Evolutionary conservation across 352 stramenopile species (phyloP).

Genomic region (Pythium grandisporangium): DNA sequence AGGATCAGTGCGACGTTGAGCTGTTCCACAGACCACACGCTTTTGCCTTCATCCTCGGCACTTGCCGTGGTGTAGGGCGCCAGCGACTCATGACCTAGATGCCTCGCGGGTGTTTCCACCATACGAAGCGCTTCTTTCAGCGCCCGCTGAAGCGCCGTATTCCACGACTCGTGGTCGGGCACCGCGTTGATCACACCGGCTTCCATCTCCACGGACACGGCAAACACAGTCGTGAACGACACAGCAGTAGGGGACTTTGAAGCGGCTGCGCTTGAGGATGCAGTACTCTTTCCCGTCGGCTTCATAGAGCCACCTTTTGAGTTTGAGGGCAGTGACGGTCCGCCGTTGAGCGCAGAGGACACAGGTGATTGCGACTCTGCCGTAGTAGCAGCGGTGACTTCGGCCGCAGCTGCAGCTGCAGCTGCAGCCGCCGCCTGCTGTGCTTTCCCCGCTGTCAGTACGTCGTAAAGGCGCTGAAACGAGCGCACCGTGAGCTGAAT

Average conservation of each 20-base stretch:
- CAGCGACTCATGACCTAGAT: slow-evolving; percentile 75
- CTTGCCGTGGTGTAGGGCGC: slow-evolving; percentile 72
- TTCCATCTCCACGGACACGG: slow-evolving; percentile 64
- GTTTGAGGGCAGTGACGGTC: too few species aligned
- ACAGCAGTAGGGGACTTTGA: slow-evolving; percentile 1
- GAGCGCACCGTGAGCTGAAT: slow-evolving; percentile 82
- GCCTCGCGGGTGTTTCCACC: slow-evolving; percentile 78
- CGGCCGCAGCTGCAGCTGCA: background rate
- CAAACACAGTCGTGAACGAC: slow-evolving; percentile 49
- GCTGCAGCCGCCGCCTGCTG: slow-evolving; percentile 7
- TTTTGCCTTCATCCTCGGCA: slow-evolving; percentile 78
- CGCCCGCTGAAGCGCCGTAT: slow-evolving; percentile 47
- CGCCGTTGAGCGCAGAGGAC: too few species aligned
- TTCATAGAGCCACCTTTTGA: too few species aligned
- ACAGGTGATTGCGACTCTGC: too few species aligned
- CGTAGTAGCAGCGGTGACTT: background rate
- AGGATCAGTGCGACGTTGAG: slow-evolving; percentile 75
- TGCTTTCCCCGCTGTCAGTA: slow-evolving; percentile 38
- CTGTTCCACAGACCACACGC: slow-evolving; percentile 66
- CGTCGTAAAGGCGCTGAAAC: slow-evolving; percentile 49
- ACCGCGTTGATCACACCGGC: slow-evolving; percentile 30
- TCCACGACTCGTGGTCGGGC: slow-evolving; percentile 67
- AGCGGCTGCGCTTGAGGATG: slow-evolving; percentile 1
- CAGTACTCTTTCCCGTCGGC: slow-evolving; percentile 9
- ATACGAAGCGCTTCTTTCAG: slow-evolving; percentile 84